Conservation (phyloP, 2,329 filamentous ascomycete genomes). For the Aureobasidium sp. region DNA sequence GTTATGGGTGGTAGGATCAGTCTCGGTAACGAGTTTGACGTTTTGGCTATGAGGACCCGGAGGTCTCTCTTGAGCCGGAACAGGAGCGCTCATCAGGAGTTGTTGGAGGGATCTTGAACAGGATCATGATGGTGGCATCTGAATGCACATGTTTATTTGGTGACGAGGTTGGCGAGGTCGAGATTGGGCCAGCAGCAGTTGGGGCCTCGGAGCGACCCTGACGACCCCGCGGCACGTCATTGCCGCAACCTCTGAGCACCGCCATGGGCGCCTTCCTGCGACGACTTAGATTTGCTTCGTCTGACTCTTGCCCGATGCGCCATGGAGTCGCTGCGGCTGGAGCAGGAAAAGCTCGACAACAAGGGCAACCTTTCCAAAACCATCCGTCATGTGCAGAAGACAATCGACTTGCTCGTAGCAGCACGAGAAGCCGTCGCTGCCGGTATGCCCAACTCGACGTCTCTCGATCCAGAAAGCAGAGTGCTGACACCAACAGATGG, state of each 20-base stretch:
- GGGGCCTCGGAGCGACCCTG: conserved; percentile 9
- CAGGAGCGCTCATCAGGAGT: conserved; percentile 16
- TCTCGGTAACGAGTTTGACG: conserved; percentile 1
- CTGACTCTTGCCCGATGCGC: neutral
- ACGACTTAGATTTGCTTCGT: neutral
- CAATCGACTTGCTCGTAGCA: conserved; percentile 67
- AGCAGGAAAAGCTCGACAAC: conserved; percentile 65
- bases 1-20: neutral
- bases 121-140: conserved; percentile 11
- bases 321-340: conserved; percentile 63
- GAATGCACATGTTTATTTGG: neutral
- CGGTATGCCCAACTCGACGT: conserved; percentile 43
- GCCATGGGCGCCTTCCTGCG: neutral
- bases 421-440: conserved; percentile 67
- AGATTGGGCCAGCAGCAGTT: neutral
- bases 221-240: conserved; percentile 11
- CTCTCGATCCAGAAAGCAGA: neutral
- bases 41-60: conserved; percentile 13
- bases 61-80: conserved; percentile 11
- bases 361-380: conserved; percentile 63
- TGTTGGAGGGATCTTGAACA: neutral
- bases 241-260: neutral
- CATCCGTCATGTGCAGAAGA: conserved; percentile 72
- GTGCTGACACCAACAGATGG: neutral
- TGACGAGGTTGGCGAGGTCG: neutral